These are phyloP conservation scores for Hericium alpestre DNA, from an alignment of 768 basidiomycete species.

Conservation along the genomic window DNA sequence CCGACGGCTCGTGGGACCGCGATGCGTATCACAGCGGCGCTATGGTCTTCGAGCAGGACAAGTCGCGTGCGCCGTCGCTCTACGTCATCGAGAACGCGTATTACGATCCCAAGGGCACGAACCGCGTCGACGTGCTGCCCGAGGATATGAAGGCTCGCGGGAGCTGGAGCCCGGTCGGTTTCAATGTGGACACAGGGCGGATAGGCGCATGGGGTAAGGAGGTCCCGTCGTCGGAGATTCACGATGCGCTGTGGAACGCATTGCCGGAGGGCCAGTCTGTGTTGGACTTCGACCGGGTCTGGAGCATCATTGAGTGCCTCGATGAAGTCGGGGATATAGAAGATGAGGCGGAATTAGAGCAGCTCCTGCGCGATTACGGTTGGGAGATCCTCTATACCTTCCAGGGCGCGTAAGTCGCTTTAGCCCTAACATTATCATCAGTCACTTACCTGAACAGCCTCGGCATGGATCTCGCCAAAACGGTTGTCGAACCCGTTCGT, in stretches of 20 bases:
- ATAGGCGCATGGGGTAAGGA: constrained; percentile 2
- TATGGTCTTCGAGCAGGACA: constrained; percentile 16
- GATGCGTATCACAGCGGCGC: constrained; percentile 23
- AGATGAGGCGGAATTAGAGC: constrained; percentile 20
- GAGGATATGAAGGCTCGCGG: constrained; percentile 23
- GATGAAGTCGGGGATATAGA: constrained; percentile 9
- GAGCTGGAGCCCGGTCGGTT: constrained; percentile 16
- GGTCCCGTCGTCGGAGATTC: neutral
- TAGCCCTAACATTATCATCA: neutral
- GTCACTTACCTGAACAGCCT: constrained; percentile 17
- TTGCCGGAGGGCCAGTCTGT: neutral
- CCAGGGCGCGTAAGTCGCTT: constrained; percentile 26
- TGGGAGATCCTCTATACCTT: constrained; percentile 33
- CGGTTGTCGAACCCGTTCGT: constrained; percentile 27
- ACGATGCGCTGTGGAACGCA: neutral
- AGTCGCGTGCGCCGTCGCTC: constrained; percentile 17
- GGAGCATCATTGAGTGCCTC: neutral
- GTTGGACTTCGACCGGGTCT: constrained; percentile 2
- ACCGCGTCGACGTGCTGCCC: constrained; percentile 28
- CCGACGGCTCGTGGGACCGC: constrained; percentile 29
- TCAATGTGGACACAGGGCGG: constrained; percentile 9
- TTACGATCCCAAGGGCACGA: constrained; percentile 27
- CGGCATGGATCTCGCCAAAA: constrained; percentile 34
- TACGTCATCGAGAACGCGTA: constrained; percentile 28
- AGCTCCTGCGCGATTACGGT: constrained; percentile 26